Percentiles rank a stretch among this genome's conserved stretches.
Evolutionary conservation across 352 stramenopile genomes (phyloP).

Genomic region (Pythium aristosporum): DNA sequence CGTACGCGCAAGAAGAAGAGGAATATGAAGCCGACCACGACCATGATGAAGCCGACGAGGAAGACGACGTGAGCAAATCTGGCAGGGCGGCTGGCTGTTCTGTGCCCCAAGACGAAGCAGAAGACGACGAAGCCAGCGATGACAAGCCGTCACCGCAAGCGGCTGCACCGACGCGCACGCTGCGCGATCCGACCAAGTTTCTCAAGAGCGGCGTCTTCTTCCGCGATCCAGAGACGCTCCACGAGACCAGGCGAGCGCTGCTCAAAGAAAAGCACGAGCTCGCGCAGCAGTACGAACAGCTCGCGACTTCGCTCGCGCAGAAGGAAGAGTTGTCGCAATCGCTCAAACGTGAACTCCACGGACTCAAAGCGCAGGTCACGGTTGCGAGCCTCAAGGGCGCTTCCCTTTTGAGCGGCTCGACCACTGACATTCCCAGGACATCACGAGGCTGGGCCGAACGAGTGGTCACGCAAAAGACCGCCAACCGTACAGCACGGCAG

Average conservation of each 20-base stretch:
- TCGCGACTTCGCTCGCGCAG: conserved; percentile 34
- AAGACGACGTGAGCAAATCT: background rate
- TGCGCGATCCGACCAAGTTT: conserved; percentile 22
- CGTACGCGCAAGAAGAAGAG: conserved; percentile 6
- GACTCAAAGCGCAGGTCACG: conserved; percentile 57
- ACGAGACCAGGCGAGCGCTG: conserved; percentile 38
- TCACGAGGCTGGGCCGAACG: conserved; percentile 44
- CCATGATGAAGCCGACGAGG: background rate
- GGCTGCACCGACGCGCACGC: background rate
- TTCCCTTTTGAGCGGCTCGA: background rate
- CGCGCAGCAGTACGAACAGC: conserved; percentile 28
- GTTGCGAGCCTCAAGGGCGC: conserved; percentile 26
- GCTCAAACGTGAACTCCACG: conserved; percentile 48
- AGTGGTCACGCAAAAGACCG: conserved; percentile 41
- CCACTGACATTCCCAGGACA: conserved; percentile 14
- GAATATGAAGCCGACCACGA: conserved; percentile 30
- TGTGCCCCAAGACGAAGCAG: conserved; percentile 4
- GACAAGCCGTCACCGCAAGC: background rate
- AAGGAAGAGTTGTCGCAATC: conserved; percentile 34
- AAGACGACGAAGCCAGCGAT: background rate
- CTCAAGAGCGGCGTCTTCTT: conserved; percentile 48
- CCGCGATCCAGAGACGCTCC: conserved; percentile 49
- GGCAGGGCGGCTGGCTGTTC: background rate
- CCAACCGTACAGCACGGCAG: conserved; percentile 37
- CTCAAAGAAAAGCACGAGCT: conserved; percentile 44